phyloP scores from a whole-genome alignment of 495 filamentous ascomycete genomes.

The Coniosporium apollinis region DNA sequence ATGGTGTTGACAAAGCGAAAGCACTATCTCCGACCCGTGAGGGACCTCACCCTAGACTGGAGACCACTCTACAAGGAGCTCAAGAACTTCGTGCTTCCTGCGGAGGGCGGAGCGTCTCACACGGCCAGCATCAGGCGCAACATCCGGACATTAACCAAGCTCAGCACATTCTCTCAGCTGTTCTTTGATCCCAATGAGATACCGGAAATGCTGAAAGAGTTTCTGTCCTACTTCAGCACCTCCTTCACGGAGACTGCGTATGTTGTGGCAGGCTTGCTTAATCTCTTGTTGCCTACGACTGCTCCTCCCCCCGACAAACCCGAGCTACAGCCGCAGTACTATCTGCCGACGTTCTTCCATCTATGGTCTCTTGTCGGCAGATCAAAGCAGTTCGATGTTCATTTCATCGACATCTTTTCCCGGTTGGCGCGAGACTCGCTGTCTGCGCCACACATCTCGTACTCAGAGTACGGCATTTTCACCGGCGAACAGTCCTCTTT shows the following conservation, averaged over 20 bases:
- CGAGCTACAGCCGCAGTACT: conserved; percentile 63
- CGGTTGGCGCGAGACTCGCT: conserved; percentile 72
- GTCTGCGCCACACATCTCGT: conserved; percentile 54
- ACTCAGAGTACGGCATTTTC: conserved; percentile 78
- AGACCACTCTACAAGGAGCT: conserved; percentile 79
- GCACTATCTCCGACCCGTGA: conserved; percentile 79
- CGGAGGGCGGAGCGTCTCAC: conserved; percentile 48
- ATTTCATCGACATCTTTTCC: conserved; percentile 79
- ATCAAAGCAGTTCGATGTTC: conserved; percentile 72
- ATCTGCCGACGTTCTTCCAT: conserved; percentile 85
- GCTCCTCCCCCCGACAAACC: conserved; percentile 52
- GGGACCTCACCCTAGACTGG: conserved; percentile 87
- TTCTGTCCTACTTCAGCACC: conserved; percentile 88
- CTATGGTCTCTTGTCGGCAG: conserved; percentile 87
- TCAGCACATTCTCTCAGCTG: conserved; percentile 73
- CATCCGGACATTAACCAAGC: conserved; percentile 60
- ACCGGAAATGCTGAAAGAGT: conserved; percentile 77
- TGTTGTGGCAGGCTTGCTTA: conserved; percentile 70
- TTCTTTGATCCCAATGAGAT: conserved; percentile 86
- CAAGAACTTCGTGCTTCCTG: conserved; percentile 73
- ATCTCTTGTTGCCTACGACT: conserved; percentile 74
- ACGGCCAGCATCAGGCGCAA: conserved; percentile 49
- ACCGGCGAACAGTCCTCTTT: conserved; percentile 81
- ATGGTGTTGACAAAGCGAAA: conserved; percentile 90
- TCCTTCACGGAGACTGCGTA: conserved; percentile 81